Evolutionary conservation across 306 rosid species (phyloP).

Genomic region (Arachis hypogaea): DNA sequence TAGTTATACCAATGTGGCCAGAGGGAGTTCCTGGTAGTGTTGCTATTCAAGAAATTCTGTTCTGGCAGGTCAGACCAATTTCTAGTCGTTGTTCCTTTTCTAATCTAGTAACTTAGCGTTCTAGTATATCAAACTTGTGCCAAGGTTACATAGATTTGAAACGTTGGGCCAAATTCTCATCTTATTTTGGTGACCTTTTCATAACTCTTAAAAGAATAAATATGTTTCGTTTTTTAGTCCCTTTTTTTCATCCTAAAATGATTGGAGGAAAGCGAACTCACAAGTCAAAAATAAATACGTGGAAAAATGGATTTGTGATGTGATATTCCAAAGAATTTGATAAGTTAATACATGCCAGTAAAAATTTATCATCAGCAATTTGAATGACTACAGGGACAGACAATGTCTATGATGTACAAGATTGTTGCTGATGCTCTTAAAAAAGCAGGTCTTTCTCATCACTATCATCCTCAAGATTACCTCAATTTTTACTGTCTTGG

Average conservation of each 20-base stretch:
- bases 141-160: not conserved
- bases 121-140: not conserved
- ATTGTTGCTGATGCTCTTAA: constrained; percentile 57
- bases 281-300: not conserved
- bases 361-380: constrained; percentile 12
- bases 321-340: not conserved
- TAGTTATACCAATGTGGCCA: constrained; percentile 85
- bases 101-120: not conserved
- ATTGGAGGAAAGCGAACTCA: constrained; percentile 9
- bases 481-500: constrained; percentile 80
- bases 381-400: constrained; percentile 58
- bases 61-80: constrained; percentile 65
- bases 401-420: constrained; percentile 79
- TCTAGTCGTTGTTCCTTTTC: constrained; percentile 1
- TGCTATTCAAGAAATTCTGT: constrained; percentile 74
- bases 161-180: not conserved
- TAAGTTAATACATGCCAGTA: not conserved
- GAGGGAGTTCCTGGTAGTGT: constrained; percentile 73
- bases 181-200: not conserved
- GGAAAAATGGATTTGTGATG: not conserved
- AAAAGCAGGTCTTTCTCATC: constrained; percentile 54
- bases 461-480: constrained; percentile 65
- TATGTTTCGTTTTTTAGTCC: not conserved
- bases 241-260: not conserved
- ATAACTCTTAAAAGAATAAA: not conserved